Base-by-base conservation (phyloP, 768 basidiomycete genomes). In the Hericium rajendrae region DNA sequence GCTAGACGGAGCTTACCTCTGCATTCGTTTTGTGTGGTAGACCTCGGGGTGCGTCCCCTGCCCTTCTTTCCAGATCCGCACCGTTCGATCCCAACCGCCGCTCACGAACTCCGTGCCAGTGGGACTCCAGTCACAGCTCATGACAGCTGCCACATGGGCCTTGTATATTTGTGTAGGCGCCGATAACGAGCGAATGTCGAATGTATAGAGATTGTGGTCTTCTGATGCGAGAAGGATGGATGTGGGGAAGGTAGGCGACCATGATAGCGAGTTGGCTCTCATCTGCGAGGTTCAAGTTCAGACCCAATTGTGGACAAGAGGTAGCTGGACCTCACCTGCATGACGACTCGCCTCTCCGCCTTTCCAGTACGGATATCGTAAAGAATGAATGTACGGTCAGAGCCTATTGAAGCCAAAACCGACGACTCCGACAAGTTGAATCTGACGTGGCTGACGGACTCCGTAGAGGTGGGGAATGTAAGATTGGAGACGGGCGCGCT, bases 21-120 rank as follows among this genome's bases (percentile, higher is more conserved):
- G 97, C 97, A 99, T 99, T 48, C 97, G 89, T 73, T 98, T 98
- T 15, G 94, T 95, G 70, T 98, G 95, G 67, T 98, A 99, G 6
- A 94, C 86, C 68, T 98, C 95, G 15, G 88, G 82, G 6, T 79
- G 78, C 32, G 82, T 82, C 0, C 94, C 94, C 43, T 78, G 81
- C 26, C 88, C 91, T 63, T 91, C 85, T 63, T 85, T 85, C 95
- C 95, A 99, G 69, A 98, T 81, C 58, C 94, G 77, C 48, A 97
- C 78, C 2, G 94, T 97, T 48, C 94, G 81, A 70, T 99, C 97
- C 86, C 95, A 98, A 2, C 91, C 89, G 11, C 97, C 97, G 60
- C 89, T 92, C 26, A 97, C 94, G 68, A 98, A 97, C 66, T 94
- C 94, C 38, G 86, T 77, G 11, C 97, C 97, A 0, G 94, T 98